Conservation (phyloP, 768 basidiomycete species). For the Rhizopogon vinicolor region DNA sequence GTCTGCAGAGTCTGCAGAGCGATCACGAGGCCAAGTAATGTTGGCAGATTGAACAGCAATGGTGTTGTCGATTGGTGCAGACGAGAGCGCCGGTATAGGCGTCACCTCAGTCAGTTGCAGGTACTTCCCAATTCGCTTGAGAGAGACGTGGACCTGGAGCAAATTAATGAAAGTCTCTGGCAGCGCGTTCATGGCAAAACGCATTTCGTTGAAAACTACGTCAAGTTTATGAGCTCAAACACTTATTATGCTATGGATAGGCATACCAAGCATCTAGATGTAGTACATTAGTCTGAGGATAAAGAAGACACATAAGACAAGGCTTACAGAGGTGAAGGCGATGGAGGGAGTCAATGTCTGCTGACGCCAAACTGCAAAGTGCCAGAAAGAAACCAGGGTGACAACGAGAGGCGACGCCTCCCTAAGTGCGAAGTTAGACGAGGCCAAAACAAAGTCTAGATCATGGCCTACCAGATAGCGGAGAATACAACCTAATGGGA, state of each 20-base stretch:
- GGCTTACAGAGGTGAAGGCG: constrained; percentile 69
- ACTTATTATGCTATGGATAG: background rate
- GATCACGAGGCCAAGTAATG: constrained; percentile 86
- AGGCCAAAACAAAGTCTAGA: background rate
- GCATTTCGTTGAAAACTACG: constrained; percentile 82
- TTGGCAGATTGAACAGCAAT: constrained; percentile 83
- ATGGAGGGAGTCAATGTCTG: constrained; percentile 74
- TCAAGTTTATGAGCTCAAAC: background rate
- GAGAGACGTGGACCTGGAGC: constrained; percentile 81
- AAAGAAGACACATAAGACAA: background rate
- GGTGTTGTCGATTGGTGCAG: constrained; percentile 40
- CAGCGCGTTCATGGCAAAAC: constrained; percentile 81
- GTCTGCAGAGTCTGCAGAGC: constrained; percentile 40
- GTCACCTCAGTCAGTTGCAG: constrained; percentile 70
- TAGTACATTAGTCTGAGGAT: background rate
- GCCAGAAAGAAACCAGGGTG: constrained; percentile 61
- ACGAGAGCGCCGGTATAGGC: constrained; percentile 50
- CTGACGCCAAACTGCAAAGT: constrained; percentile 67
- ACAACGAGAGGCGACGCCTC: constrained; percentile 51
- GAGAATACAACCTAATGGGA: constrained; percentile 16
- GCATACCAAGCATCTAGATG: constrained; percentile 38
- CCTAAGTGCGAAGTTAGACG: constrained; percentile 15
- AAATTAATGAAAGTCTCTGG: constrained; percentile 91
- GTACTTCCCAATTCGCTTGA: constrained; percentile 90
- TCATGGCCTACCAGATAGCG: background rate